Base-by-base conservation (phyloP, 805 yeast species). In the Scheffersomyces spartinae region DNA sequence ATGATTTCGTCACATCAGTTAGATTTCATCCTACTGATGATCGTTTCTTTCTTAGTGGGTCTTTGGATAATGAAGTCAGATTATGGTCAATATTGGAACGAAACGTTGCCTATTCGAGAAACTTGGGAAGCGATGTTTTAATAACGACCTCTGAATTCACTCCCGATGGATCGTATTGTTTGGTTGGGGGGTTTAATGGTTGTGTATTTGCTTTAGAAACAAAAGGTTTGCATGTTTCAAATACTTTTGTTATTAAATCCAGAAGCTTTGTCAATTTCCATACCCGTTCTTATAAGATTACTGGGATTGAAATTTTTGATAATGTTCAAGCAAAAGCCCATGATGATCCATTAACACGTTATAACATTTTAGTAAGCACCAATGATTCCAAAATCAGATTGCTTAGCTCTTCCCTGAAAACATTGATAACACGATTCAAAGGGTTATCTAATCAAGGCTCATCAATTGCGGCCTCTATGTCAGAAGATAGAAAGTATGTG, bases 51-150 rank as follows among this genome's bases (percentile, higher is more conserved):
- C 46, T 79, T 3, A 74, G 85, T 35, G 88, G 94, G 5, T 78
- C 88, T 26, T 55, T 85, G 34, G 94, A 84, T 41, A 76, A 78
- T 31, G 60, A 68, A 13, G 62, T 82, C 10, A 54, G 93, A 29
- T 47, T 86, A n/a, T 83, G 95, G 93, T 78, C 88, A 1, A 75
- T 86, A 15, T 58, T 85, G 24, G 96, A 86, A 30, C 61, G 64
- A 18, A 66, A 66, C 23, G 74, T 79, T 4, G 63, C 76, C 6
- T 79, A 55, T 43, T 37, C 36, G 9, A 45, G 34, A 18, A 63
- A 71, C 35, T 61, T 66, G 26, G 75, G 75, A 24, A 67, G 80
- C 11, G 66, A 73, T 4, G 75, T 71, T 31, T 50, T 79, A 27
- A 71, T 85, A 9, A 84, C 95, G 0, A 80, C 94, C 1, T 60